These are phyloP conservation scores for Neoboletus magnificus DNA, from an alignment of 768 basidiomycete species.

Conservation along the genomic window DNA sequence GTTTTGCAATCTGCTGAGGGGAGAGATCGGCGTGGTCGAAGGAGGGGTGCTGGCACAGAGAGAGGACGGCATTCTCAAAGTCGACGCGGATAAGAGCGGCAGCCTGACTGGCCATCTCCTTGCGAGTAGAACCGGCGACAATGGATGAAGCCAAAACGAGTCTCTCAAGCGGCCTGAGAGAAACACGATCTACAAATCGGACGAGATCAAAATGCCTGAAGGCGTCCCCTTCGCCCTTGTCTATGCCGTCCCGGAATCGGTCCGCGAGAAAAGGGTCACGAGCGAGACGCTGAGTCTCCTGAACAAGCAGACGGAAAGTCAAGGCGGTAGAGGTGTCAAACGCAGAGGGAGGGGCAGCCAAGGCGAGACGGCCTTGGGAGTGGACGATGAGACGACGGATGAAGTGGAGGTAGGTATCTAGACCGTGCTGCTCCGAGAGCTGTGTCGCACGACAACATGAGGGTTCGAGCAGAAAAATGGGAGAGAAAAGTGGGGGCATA, in stretches of 20 bases:
- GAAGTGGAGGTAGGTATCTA: constrained; percentile 97
- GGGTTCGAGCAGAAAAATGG: constrained; percentile 5
- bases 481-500: constrained; percentile 42
- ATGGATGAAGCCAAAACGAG: constrained; percentile 76
- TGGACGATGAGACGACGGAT: constrained; percentile 93
- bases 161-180: constrained; percentile 74
- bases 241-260: constrained; percentile 85
- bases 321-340: constrained; percentile 76
- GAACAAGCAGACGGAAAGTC: constrained; percentile 80
- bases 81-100: constrained; percentile 66
- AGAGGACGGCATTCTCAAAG: constrained; percentile 74
- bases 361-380: constrained; percentile 67
- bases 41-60: constrained; percentile 74
- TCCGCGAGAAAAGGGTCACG: constrained; percentile 89
- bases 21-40: constrained; percentile 81
- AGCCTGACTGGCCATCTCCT: constrained; percentile 60
- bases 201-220: constrained; percentile 82
- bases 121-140: constrained; percentile 56
- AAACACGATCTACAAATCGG: constrained; percentile 79
- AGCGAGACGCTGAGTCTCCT: constrained; percentile 85
- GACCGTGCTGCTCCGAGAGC: constrained; percentile 95
- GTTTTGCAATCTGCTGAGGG: constrained; percentile 69
- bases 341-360: constrained; percentile 55
- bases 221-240: constrained; percentile 81
- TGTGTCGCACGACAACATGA: constrained; percentile 35